phyloP scores from a whole-genome alignment of 257 asterid genomes.

The Solanum sejunctum region DNA sequence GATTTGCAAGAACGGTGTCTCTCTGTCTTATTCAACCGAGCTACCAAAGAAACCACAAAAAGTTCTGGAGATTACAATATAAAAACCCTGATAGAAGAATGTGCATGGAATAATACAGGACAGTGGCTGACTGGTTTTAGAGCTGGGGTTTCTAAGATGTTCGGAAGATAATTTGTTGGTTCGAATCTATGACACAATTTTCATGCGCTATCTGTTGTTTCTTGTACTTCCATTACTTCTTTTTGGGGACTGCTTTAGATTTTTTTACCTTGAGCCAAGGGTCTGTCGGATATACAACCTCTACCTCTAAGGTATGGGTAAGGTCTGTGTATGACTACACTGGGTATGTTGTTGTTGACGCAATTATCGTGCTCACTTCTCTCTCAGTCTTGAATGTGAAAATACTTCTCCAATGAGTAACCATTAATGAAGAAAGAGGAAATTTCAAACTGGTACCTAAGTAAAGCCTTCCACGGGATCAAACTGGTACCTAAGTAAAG shows the following conservation, averaged over 20 bases:
- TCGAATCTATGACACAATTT: neutral
- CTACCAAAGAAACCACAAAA: neutral
- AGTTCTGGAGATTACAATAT: neutral
- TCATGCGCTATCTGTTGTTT: neutral
- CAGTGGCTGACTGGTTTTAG: neutral
- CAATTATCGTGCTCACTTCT: neutral
- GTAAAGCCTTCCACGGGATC: neutral
- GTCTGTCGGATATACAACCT: no score
- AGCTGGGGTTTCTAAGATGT: neutral
- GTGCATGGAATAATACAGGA: neutral
- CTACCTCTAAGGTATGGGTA: no score
- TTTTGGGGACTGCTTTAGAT: no score
- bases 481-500: neutral
- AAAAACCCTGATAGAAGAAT: neutral
- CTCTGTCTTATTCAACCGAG: neutral
- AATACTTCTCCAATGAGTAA: neutral
- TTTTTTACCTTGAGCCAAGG: no score
- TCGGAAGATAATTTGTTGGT: neutral
- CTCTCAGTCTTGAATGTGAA: neutral
- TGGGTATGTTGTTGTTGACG: no score
- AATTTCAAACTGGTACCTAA: neutral
- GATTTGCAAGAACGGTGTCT: neutral
- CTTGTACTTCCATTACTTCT: no score
- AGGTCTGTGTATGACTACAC: no score
- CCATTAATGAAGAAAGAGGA: neutral